A percentile compares a stretch with the other conserved stretches of the same genome.
phyloP scores from a whole-genome alignment of 306 rosid species.

The Begonia loranthoides region DNA sequence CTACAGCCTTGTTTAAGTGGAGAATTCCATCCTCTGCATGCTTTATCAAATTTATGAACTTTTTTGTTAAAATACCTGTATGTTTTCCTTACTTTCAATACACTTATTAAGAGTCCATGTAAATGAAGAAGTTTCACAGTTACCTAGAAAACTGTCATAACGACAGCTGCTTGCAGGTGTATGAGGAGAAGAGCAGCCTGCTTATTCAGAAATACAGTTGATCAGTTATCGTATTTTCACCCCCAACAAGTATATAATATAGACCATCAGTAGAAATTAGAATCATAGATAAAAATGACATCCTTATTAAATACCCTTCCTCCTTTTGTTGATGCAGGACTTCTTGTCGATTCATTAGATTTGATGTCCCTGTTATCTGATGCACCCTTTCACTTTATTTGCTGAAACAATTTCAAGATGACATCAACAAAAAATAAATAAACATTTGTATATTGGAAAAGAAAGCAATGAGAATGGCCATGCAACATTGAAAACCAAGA shows the following conservation, averaged over 20 bases:
- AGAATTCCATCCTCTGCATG: constrained; percentile 90
- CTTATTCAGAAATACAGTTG: constrained; percentile 7
- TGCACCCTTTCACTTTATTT: constrained; percentile 47
- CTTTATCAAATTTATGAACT: constrained; percentile 85
- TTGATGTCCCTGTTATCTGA: constrained; percentile 28
- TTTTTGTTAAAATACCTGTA: constrained; percentile 89
- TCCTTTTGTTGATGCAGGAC: constrained; percentile 67
- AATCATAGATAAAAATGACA: too few relatives aligned
- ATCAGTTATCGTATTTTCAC: too few relatives aligned
- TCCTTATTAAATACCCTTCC: constrained; percentile 25
- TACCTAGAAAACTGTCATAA: constrained; percentile 95
- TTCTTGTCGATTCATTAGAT: constrained; percentile 7
- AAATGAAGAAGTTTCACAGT: constrained; percentile 6
- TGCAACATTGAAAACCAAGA: too few relatives aligned
- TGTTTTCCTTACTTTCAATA: constrained; percentile 19
- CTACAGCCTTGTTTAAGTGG: constrained; percentile 92
- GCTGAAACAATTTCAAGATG: constrained; percentile 17
- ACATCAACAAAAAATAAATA: constrained; percentile 8
- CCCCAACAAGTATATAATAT: too few relatives aligned
- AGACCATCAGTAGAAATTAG: too few relatives aligned
- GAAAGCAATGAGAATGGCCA: too few relatives aligned
- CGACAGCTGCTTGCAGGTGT: constrained; percentile 92
- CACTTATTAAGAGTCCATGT: neutral
- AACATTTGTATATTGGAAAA: constrained; percentile 6
- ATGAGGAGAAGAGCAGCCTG: constrained; percentile 75